Base-by-base conservation (phyloP, 768 basidiomycete species). In the Boletellus ananas region DNA sequence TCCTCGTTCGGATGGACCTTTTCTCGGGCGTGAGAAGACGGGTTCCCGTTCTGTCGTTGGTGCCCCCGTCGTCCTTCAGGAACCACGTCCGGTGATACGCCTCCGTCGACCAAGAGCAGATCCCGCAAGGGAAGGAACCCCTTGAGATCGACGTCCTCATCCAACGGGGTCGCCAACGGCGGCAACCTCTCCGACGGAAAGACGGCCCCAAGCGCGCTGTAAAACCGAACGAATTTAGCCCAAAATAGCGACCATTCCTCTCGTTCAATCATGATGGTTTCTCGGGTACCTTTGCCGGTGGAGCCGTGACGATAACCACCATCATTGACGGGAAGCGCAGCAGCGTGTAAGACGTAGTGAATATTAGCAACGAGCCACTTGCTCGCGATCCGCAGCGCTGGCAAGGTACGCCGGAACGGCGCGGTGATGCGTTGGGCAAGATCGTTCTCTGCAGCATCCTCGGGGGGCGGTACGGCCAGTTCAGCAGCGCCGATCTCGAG, bases 1-100 rank as follows among this genome's bases (percentile, higher is more conserved):
- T 95, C 93, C 51, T 90, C 94, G 58, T 99, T 98, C 8, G 96
- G 96, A 71, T 98, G 86, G 1, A 80, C 79, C 33, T 74, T 76
- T 54, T 78, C 68, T 44, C 58, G 54, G 47, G 70, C 58, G 67
- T 72, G 51, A 56, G 56, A 35, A n/a, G 37, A 35, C 16, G 29
- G 23, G 23, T 25, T 58, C 46, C 39, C 64, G 60, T 51, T 71
- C 58, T 25, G 60, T 23, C 53, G 60, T 23, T 56, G 58, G 36
- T 58, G 23, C 23, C 57, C 23, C 51, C 56, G 7, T 61, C 64
- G 41, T 59, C 23, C 64, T 29, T 50, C 62, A 53, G 45, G 40
- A 49, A 58, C 54, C 40, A 25, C 23, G 7, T 25, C 23, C 7
- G 35, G 36, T 13, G 29, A 40, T 31, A 35, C 35, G 17, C 41